Base-by-base conservation (phyloP, 2,329 filamentous ascomycete species). In the Ceratocystis harringtonii region DNA sequence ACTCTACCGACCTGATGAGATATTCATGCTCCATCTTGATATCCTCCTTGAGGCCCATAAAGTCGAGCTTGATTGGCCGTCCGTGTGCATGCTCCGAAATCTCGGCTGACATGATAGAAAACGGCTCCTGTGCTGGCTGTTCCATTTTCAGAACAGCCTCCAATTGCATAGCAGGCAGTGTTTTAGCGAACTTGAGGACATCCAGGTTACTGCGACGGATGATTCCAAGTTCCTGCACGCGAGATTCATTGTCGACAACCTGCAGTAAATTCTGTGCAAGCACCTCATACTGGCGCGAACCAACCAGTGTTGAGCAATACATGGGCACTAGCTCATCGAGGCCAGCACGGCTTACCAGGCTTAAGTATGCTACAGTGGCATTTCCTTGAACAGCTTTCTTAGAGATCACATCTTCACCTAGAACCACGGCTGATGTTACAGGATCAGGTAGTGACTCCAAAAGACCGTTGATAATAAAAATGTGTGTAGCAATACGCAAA, bases 241-340 rank as follows among this genome's bases (percentile, higher is more conserved):
- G 86, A 68, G 88, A 84, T 6, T 83, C 78, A 6, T 78, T 75
- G 55, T 88, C 83, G 32, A 81, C 80, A 65, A 96, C 81, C 58
- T 89, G 83, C 62, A 91, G 86, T 65, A 96, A 77, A 65, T 95
- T 88, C 63, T 84, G 82, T 66, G 87, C 89, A 61, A 99, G 80
- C 17, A 87, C 86, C 65, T 85, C 81, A 70, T 90, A 85, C 68
- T 82, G 81, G 68, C 87, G 81, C 12, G 83, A 78, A 5, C 79
- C 76, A 8, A 83, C 80, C 12, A 99, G 79, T 70, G 90, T 86
- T 7, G 90, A 90, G 68, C 89, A 92, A 74, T 99, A 99, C 0
- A 95, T 78, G 0, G 94, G 92, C 65, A 96, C 88, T 52, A 94
- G 77, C 68, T 92, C 86, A 67, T 88, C 84, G 65, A 94, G 83